Evolutionary conservation across 805 yeast species (phyloP).

Genomic region (Saccharomycopsis vini): DNA sequence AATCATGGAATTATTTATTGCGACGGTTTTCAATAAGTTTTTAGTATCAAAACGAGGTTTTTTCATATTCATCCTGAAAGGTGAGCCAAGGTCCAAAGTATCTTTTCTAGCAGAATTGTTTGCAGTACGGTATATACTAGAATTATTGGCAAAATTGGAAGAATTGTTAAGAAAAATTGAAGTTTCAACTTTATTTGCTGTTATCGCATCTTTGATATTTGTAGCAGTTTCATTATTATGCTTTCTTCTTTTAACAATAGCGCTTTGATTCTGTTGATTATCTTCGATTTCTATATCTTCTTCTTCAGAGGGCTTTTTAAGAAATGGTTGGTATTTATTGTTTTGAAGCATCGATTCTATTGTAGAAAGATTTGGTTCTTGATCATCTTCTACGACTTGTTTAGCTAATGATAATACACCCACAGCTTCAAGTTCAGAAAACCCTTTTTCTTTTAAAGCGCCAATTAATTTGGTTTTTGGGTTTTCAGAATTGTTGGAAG

Average conservation of each 20-base stretch:
- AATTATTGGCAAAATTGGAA: neutral
- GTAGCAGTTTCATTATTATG: neutral
- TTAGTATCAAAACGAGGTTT: neutral
- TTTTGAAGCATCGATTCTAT: neutral
- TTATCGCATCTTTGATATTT: neutral
- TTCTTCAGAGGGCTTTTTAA: neutral
- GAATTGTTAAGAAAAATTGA: neutral
- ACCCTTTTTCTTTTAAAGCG: conserved; percentile 14
- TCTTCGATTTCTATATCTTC: neutral
- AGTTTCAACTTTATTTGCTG: neutral
- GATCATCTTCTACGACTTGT: conserved; percentile 11
- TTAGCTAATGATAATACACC: conserved; percentile 19
- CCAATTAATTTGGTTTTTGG: conserved; percentile 11
- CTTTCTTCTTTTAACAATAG: neutral
- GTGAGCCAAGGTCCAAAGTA: conserved; percentile 9
- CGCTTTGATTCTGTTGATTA: neutral
- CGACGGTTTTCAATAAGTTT: neutral
- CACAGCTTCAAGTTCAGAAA: conserved; percentile 17
- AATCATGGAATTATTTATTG: neutral
- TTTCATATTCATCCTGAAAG: conserved; percentile 10
- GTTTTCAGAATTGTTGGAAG: neutral
- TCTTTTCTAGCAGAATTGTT: conserved; percentile 6
- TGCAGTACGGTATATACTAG: neutral
- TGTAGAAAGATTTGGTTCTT: neutral
- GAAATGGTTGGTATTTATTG: neutral